phyloP scores from a whole-genome alignment of 1,284 basidiomycete genomes.

The Fistulinella staudtii region DNA sequence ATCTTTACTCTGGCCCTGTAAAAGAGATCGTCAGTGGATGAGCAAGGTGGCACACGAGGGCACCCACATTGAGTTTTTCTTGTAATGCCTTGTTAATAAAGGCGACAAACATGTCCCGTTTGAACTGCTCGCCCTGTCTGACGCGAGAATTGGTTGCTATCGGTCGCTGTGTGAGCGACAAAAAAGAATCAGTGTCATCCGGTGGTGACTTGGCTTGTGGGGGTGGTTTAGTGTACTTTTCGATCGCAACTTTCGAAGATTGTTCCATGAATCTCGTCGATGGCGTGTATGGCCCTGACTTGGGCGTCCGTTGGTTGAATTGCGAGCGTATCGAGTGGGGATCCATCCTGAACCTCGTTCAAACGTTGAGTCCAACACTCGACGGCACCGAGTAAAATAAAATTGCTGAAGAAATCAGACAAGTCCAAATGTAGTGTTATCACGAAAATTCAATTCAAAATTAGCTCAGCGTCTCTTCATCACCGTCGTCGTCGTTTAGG shows the following conservation, averaged over 20 bases:
- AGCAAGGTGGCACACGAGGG: constrained; percentile 7
- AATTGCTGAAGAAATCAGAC: background rate
- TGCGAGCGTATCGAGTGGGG: constrained; percentile 69
- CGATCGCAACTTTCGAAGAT: constrained; percentile 39
- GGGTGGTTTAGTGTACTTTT: constrained; percentile 42
- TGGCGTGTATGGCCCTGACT: constrained; percentile 52
- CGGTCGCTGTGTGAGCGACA: constrained; percentile 46
- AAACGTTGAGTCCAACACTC: background rate
- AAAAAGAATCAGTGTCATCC: constrained; percentile 20
- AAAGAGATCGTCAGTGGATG: constrained; percentile 7
- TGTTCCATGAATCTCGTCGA: constrained; percentile 46
- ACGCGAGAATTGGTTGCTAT: constrained; percentile 74
- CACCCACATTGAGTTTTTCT: constrained; percentile 63
- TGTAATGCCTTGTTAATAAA: constrained; percentile 82
- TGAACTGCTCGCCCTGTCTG: constrained; percentile 70
- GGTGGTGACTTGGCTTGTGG: constrained; percentile 31
- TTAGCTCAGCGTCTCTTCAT: background rate
- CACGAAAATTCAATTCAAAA: constrained; percentile 7
- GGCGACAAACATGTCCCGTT: constrained; percentile 80
- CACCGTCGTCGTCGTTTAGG: constrained; percentile 5
- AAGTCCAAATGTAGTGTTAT: constrained; percentile 18
- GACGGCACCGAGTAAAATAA: background rate
- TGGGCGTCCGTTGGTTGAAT: constrained; percentile 67
- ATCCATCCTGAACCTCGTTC: constrained; percentile 47
- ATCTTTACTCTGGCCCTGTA: constrained; percentile 59